Conservation (phyloP, 257 asterid genomes). For the Salvia hispanica region DNA sequence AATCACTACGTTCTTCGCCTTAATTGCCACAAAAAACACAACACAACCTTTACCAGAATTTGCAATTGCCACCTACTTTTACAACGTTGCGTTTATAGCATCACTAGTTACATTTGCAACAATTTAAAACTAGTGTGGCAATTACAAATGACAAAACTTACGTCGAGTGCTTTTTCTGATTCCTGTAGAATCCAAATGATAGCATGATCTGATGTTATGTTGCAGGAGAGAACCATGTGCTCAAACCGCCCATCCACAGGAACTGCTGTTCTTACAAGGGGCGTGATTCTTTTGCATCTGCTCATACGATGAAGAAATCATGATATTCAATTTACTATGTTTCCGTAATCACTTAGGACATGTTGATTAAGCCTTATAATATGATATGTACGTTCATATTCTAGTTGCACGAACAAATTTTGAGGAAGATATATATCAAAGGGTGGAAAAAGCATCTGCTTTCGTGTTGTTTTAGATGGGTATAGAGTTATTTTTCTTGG, state of each 20-base stretch:
- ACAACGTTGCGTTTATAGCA: too few species aligned
- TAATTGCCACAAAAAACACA: too few species aligned
- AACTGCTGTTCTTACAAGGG: conserved; percentile 85
- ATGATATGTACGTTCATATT: background rate
- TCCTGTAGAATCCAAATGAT: conserved; percentile 74
- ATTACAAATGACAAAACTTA: conserved; percentile 48
- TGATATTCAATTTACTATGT: background rate
- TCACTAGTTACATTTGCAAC: background rate
- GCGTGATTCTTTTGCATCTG: conserved; percentile 71
- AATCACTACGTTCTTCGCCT: too few species aligned
- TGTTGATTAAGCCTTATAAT: background rate
- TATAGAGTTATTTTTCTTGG: conserved; percentile 1
- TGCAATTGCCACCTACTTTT: too few species aligned
- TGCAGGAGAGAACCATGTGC: conserved; percentile 92
- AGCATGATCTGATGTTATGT: conserved; percentile 79
- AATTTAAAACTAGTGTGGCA: background rate
- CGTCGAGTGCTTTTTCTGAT: conserved; percentile 72
- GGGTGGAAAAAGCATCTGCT: too few species aligned
- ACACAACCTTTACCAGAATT: too few species aligned
- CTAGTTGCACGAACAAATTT: background rate
- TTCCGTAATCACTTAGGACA: background rate
- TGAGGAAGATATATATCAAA: background rate
- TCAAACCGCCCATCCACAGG: conserved; percentile 98
- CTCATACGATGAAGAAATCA: conserved; percentile 26
- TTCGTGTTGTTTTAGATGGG: too few species aligned